Percentiles rank a stretch among this genome's conserved stretches.
Conservation (phyloP, 2,329 filamentous ascomycete genomes). For the Parafenestella ontariensis region DNA sequence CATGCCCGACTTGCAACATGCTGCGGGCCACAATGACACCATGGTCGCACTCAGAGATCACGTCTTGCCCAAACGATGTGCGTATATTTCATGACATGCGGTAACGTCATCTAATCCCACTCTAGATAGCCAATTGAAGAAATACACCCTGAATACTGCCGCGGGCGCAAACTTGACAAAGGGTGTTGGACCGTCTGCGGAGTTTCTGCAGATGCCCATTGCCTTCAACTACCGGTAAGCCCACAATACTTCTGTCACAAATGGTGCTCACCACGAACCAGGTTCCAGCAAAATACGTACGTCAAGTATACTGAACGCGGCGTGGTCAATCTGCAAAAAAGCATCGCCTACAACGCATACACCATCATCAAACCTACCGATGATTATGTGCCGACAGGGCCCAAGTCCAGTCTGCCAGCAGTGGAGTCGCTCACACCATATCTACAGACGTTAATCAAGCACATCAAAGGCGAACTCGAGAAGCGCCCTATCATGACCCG, state of each 20-base stretch:
- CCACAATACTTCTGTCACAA: too few species aligned
- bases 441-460: slow-evolving; percentile 69
- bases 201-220: slow-evolving; percentile 75
- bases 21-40: slow-evolving; percentile 71
- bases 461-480: slow-evolving; percentile 71
- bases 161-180: slow-evolving; percentile 63
- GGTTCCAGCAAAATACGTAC: slow-evolving; percentile 85
- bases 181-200: slow-evolving; percentile 80
- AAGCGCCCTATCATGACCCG: slow-evolving; percentile 86
- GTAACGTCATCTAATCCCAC: not conserved
- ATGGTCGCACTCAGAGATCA: slow-evolving; percentile 74
- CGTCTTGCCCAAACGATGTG: slow-evolving; percentile 75
- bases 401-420: slow-evolving; percentile 63
- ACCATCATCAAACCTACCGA: slow-evolving; percentile 68
- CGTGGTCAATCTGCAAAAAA: slow-evolving; percentile 39
- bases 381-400: slow-evolving; percentile 65
- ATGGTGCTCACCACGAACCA: slow-evolving; percentile 32
- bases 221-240: slow-evolving; percentile 69
- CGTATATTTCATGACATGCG: slow-evolving; percentile 21
- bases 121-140: slow-evolving; percentile 63
- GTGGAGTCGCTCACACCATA: slow-evolving; percentile 60
- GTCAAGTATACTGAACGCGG: slow-evolving; percentile 64
- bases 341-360: slow-evolving; percentile 38
- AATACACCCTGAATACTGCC: slow-evolving; percentile 62
- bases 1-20: slow-evolving; percentile 86